phyloP scores from a whole-genome alignment of 306 rosid species.

The Vigna trinervia region DNA sequence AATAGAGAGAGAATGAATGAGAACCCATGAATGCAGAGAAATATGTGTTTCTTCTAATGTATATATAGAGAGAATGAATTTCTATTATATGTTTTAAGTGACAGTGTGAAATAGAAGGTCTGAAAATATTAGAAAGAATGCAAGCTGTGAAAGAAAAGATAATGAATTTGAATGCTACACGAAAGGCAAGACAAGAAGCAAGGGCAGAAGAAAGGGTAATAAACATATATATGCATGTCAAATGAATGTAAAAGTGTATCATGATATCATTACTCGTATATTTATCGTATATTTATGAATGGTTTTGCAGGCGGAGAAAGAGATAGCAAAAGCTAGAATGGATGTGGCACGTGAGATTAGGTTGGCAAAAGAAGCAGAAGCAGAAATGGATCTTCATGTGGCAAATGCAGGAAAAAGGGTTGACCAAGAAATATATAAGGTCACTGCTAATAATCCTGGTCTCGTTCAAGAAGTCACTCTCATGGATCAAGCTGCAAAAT shows the following conservation, averaged over 20 bases:
- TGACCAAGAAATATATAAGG: constrained; percentile 50
- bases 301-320: constrained; percentile 63
- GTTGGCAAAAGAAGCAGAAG: constrained; percentile 83
- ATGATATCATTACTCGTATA: too few relatives aligned
- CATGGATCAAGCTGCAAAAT: too few relatives aligned
- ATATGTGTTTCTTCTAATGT: constrained; percentile 8
- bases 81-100: background rate
- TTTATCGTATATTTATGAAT: background rate
- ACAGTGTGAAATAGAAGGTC: background rate
- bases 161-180: constrained; percentile 57
- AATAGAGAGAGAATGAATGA: constrained; percentile 16
- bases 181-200: constrained; percentile 67
- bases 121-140: constrained; percentile 47
- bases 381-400: constrained; percentile 64
- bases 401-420: constrained; percentile 61
- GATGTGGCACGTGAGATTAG: constrained; percentile 77
- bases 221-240: too few relatives aligned
- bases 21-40: constrained; percentile 18
- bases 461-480: background rate
- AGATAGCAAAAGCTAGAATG: constrained; percentile 63
- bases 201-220: constrained; percentile 78
- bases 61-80: background rate
- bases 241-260: too few relatives aligned
- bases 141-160: constrained; percentile 79
- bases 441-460: background rate